A percentile compares a stretch with the other conserved stretches of the same genome.
phyloP scores from a whole-genome alignment of 352 stramenopile species.

The Globisporangium megalacanthum region DNA sequence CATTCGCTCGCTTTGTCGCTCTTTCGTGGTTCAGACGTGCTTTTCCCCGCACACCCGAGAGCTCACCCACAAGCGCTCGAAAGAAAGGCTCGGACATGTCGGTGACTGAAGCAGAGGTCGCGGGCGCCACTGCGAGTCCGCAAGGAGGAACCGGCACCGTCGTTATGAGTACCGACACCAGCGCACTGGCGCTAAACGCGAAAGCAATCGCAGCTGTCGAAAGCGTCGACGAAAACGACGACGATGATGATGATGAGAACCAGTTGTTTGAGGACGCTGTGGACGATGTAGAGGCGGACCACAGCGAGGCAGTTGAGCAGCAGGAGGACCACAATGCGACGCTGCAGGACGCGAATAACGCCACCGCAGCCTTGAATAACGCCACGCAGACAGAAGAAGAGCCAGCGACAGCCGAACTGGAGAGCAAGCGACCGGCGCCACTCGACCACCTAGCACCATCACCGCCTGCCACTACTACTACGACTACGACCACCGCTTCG shows the following conservation, averaged over 20 bases:
- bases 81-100: background rate
- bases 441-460: background rate
- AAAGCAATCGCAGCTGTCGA: background rate
- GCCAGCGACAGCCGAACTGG: background rate
- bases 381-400: background rate
- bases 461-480: slow-evolving; percentile 3
- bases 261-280: slow-evolving; percentile 14
- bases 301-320: background rate
- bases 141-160: background rate
- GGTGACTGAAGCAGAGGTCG: background rate
- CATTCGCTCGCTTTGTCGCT: too few species aligned
- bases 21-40: too few species aligned
- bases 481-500: slow-evolving; percentile 4
- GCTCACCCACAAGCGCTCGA: too few species aligned
- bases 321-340: background rate
- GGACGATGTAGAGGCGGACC: background rate
- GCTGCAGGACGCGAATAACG: slow-evolving; percentile 2
- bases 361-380: background rate
- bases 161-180: background rate
- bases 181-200: background rate
- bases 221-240: background rate
- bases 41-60: too few species aligned
- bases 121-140: background rate
- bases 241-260: slow-evolving; percentile 2
- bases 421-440: slow-evolving; percentile 2